Percentiles rank a stretch among this genome's conserved stretches.
Conservation (phyloP, 768 basidiomycete genomes). For the Suillus subalutaceus region DNA sequence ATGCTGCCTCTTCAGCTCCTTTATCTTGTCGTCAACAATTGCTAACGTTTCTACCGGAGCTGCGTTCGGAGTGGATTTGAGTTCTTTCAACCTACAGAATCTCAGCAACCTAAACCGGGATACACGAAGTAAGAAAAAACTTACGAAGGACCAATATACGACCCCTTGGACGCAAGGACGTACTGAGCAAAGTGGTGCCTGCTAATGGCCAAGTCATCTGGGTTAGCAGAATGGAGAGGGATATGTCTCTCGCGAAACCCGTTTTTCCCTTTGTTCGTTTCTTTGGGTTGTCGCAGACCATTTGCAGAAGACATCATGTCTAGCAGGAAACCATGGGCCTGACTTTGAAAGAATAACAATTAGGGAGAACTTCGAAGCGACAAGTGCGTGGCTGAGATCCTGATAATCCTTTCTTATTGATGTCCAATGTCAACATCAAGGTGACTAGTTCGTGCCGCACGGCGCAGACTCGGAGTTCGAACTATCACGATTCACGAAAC, state of each 20-base stretch:
- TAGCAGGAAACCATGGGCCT: neutral
- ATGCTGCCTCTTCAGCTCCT: conserved; percentile 32
- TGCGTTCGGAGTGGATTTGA: conserved; percentile 19
- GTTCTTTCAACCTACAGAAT: conserved; percentile 23
- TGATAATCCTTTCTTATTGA: neutral
- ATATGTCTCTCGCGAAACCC: conserved; percentile 26
- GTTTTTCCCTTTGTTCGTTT: conserved; percentile 18
- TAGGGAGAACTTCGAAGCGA: neutral
- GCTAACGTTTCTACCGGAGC: conserved; percentile 28
- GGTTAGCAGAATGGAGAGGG: conserved; percentile 17
- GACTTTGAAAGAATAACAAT: neutral
- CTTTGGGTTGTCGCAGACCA: conserved; percentile 18
- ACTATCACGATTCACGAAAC: too few relatives aligned
- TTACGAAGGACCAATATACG: conserved; percentile 42
- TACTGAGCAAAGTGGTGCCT: conserved; percentile 41
- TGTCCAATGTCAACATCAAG: too few relatives aligned
- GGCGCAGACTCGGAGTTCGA: too few relatives aligned
- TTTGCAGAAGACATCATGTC: conserved; percentile 10
- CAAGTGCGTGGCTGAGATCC: neutral
- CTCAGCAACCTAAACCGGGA: conserved; percentile 12
- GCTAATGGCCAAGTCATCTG: conserved; percentile 30
- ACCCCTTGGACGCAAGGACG: conserved; percentile 41
- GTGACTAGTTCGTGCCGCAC: too few relatives aligned
- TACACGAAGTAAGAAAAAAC: conserved; percentile 11
- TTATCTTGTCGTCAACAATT: conserved; percentile 31